Percentiles rank a stretch among this genome's conserved stretches.
Evolutionary conservation across 2,329 filamentous ascomycete species (phyloP).

Genomic region (Fusarium coffeatum): DNA sequence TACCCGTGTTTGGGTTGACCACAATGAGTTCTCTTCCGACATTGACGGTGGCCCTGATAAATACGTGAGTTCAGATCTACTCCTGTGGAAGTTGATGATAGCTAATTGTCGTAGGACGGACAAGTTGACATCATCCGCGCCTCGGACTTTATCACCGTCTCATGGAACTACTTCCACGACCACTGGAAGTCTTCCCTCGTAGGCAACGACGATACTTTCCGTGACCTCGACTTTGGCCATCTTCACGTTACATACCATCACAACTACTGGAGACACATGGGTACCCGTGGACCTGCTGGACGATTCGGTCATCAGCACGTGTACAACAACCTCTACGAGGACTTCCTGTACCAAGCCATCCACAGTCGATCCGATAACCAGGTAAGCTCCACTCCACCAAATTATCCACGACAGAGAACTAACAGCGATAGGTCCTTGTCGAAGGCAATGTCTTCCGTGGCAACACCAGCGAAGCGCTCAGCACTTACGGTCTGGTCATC

Average conservation of each 20-base stretch:
- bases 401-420: rapidly evolving
- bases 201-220: slow-evolving; percentile 55
- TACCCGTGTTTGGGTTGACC: slow-evolving; percentile 60
- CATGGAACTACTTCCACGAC: slow-evolving; percentile 62
- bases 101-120: slow-evolving; percentile 50
- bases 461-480: slow-evolving; percentile 61
- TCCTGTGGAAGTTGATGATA: rapidly evolving
- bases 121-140: slow-evolving; percentile 59
- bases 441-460: slow-evolving; percentile 62
- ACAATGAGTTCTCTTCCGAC: slow-evolving; percentile 60
- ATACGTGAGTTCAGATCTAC: slow-evolving; percentile 41
- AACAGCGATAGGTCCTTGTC: slow-evolving; percentile 54
- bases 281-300: slow-evolving; percentile 60
- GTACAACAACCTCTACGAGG: slow-evolving; percentile 62
- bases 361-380: slow-evolving; percentile 61
- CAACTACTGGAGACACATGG: slow-evolving; percentile 60
- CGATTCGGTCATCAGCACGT: slow-evolving; percentile 63
- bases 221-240: slow-evolving; percentile 56
- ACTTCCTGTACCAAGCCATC: slow-evolving; percentile 61
- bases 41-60: slow-evolving; percentile 54
- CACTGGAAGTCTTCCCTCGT: slow-evolving; percentile 61
- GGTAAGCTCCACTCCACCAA: neutral
- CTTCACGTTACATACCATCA: slow-evolving; percentile 63
- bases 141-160: slow-evolving; percentile 59
- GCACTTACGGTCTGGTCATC: slow-evolving; percentile 66